Conservation (phyloP, 1,139 yeast species). For the Taphrina flavorubra region DNA sequence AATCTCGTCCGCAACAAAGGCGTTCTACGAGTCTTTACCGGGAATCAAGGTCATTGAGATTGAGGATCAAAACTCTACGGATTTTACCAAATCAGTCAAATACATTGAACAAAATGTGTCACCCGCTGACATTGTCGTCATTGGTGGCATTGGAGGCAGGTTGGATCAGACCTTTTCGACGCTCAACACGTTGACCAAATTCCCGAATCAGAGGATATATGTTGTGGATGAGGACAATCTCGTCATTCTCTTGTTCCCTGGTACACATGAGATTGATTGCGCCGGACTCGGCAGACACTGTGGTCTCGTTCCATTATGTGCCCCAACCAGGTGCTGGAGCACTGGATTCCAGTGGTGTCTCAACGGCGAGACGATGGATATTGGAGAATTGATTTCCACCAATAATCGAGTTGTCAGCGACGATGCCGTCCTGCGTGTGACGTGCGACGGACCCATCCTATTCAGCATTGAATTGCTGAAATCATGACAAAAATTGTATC, state of each 20-base stretch:
- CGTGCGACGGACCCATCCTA: conserved; percentile 26
- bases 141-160: conserved; percentile 37
- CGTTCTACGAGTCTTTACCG: not conserved
- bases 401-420: conserved; percentile 31
- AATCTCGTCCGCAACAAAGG: not conserved
- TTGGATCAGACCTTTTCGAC: conserved; percentile 36
- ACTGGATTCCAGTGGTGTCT: conserved; percentile 37
- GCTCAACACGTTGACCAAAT: conserved; percentile 14
- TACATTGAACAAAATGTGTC: not conserved
- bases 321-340: conserved; percentile 18
- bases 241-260: conserved; percentile 23
- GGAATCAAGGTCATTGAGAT: conserved; percentile 7
- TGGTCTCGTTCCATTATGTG: conserved; percentile 21
- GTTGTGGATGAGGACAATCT: conserved; percentile 22
- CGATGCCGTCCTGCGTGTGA: conserved; percentile 7
- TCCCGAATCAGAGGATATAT: not conserved
- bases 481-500: not conserved
- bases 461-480: conserved; percentile 17
- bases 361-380: conserved; percentile 31
- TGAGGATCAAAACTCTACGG: conserved; percentile 33
- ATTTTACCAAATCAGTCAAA: conserved; percentile 32
- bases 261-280: conserved; percentile 21
- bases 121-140: conserved; percentile 9
- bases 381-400: conserved; percentile 29
- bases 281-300: conserved; percentile 31